phyloP scores from a whole-genome alignment of 805 yeast genomes.

The Cephaloascus fragrans region DNA sequence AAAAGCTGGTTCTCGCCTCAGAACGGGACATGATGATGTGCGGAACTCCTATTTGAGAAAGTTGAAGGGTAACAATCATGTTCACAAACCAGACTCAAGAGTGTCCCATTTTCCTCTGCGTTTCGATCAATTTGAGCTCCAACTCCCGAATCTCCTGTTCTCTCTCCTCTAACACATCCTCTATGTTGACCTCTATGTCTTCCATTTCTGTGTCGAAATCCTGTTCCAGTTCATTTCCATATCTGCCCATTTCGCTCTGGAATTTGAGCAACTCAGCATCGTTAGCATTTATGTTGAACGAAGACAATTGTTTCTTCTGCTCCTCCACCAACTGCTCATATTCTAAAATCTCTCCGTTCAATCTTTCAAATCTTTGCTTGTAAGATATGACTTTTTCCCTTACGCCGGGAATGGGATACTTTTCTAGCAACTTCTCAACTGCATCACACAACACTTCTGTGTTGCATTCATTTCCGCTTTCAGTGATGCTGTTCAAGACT shows the following conservation, averaged over 20 bases:
- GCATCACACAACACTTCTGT: slow-evolving; percentile 35
- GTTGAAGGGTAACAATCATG: no score
- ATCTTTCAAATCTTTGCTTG: slow-evolving; percentile 18
- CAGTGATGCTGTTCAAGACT: slow-evolving; percentile 11
- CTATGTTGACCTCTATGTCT: slow-evolving; percentile 16
- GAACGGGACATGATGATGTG: no score
- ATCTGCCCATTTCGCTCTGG: slow-evolving; percentile 9
- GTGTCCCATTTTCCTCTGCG: slow-evolving; percentile 3
- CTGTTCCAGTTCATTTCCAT: slow-evolving; percentile 4
- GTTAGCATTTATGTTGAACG: slow-evolving; percentile 18
- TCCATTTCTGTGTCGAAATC: slow-evolving; percentile 5
- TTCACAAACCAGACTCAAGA: no score
- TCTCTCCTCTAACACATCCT: slow-evolving; percentile 31
- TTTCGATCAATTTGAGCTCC: slow-evolving; percentile 23
- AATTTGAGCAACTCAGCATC: slow-evolving; percentile 8
- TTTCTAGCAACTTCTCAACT: slow-evolving; percentile 21
- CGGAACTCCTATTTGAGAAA: no score
- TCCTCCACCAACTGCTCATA: slow-evolving; percentile 31
- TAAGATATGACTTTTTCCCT: slow-evolving; percentile 14
- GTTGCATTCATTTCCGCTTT: slow-evolving; percentile 16
- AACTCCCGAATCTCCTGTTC: slow-evolving; percentile 34
- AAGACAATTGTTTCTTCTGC: slow-evolving; percentile 30
- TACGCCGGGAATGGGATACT: slow-evolving; percentile 27
- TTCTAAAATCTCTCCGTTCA: slow-evolving; percentile 28
- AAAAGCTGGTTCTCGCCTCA: no score